These are phyloP conservation scores for Phytopythium boreale DNA, from an alignment of 352 stramenopile species.

Conservation along the genomic window DNA sequence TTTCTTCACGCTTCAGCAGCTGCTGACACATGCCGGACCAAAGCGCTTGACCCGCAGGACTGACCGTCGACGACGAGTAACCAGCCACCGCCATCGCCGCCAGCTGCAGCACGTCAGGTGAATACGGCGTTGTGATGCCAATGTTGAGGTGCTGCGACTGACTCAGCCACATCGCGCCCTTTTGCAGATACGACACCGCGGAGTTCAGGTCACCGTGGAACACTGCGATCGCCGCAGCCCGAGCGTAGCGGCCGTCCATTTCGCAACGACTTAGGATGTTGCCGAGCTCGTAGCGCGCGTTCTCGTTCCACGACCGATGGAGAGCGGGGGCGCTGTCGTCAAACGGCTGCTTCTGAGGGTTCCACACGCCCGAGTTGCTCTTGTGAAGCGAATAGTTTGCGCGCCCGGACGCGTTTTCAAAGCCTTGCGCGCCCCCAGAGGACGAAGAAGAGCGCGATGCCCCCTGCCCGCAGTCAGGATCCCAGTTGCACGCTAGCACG, in stretches of 20 bases:
- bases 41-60: slow-evolving; percentile 40
- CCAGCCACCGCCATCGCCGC: slow-evolving; percentile 86
- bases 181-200: slow-evolving; percentile 68
- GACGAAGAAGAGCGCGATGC: slow-evolving; percentile 12
- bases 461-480: slow-evolving; percentile 63
- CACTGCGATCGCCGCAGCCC: slow-evolving; percentile 69
- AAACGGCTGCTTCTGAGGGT: slow-evolving; percentile 44
- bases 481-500: slow-evolving; percentile 82
- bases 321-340: slow-evolving; percentile 44
- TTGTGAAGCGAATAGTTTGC: slow-evolving; percentile 39
- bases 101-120: slow-evolving; percentile 81
- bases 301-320: slow-evolving; percentile 53
- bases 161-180: slow-evolving; percentile 59
- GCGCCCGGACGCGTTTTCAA: slow-evolving; percentile 24
- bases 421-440: slow-evolving; percentile 20
- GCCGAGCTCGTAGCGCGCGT: slow-evolving; percentile 47
- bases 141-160: slow-evolving; percentile 52
- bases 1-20: slow-evolving; percentile 71
- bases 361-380: slow-evolving; percentile 68
- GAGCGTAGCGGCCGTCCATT: slow-evolving; percentile 57
- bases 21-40: slow-evolving; percentile 82
- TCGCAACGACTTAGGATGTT: slow-evolving; percentile 64
- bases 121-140: slow-evolving; percentile 32
- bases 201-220: slow-evolving; percentile 80
- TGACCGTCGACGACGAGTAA: slow-evolving; percentile 58